Conservation (phyloP, 371 early-diverging fungal genomes). For the Mucor circinelloides region DNA sequence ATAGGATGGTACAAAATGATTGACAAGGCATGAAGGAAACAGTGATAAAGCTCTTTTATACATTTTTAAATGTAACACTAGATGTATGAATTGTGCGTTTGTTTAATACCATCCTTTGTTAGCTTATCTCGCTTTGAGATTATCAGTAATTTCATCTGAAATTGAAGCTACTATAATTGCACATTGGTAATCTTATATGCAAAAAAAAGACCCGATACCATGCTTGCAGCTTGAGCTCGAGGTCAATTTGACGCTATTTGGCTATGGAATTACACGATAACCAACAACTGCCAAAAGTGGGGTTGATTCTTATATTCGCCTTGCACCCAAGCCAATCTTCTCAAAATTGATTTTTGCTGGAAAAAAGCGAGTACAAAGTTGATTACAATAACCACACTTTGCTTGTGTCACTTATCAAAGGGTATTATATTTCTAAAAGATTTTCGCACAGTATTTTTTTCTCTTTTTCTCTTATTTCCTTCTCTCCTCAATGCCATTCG, state of each 20-base stretch:
- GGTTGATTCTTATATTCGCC: neutral
- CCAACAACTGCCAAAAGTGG: neutral
- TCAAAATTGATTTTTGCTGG: neutral
- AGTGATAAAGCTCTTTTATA: neutral
- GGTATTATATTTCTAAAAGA: neutral
- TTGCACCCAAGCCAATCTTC: neutral
- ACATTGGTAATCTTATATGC: neutral
- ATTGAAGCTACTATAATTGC: neutral
- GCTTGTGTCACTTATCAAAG: neutral
- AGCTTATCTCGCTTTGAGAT: neutral
- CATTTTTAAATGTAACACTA: neutral
- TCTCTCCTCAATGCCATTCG: conserved; percentile 24
- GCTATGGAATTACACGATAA: neutral
- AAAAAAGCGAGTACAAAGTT: neutral
- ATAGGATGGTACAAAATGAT: neutral
- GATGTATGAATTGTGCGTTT: neutral
- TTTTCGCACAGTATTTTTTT: conserved; percentile 14
- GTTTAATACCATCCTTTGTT: neutral
- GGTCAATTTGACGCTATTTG: neutral
- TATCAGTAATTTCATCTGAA: neutral
- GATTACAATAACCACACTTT: neutral
- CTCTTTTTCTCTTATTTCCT: conserved; percentile 10
- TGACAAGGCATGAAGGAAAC: neutral
- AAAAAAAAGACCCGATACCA: neutral
- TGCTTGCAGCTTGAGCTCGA: neutral